Evolutionary conservation across 495 filamentous ascomycete genomes (phyloP).

Genomic region (Pseudoneurospora amorphoporcata): DNA sequence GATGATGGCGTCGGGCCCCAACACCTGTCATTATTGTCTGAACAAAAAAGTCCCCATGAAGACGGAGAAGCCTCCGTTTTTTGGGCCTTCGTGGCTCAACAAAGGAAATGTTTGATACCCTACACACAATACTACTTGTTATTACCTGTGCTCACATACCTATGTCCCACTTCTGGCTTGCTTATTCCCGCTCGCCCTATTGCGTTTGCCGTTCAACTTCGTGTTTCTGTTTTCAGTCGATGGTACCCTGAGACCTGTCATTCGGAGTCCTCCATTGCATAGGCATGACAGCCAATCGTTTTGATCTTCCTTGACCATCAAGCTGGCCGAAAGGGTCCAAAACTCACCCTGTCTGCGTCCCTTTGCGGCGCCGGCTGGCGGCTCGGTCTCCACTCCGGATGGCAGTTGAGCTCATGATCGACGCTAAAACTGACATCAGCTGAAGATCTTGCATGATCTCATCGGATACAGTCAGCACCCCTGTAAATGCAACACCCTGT

Average conservation of each 20-base stretch:
- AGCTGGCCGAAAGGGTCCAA: not conserved
- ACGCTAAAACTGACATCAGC: not conserved
- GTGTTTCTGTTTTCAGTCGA: not conserved
- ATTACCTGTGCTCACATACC: not conserved
- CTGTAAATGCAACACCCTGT: no score
- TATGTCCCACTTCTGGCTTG: not conserved
- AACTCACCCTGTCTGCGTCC: not conserved
- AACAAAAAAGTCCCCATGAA: not conserved
- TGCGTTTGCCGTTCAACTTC: not conserved
- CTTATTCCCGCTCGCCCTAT: not conserved
- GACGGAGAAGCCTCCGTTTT: not conserved
- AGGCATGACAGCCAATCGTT: not conserved
- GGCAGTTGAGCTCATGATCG: not conserved
- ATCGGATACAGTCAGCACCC: not conserved
- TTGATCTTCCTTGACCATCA: not conserved
- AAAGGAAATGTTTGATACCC: not conserved
- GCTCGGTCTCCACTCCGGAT: not conserved
- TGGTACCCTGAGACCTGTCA: no score
- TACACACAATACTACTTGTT: not conserved
- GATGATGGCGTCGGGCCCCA: not conserved
- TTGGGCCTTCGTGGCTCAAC: not conserved
- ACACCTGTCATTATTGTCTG: not conserved
- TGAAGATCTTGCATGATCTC: not conserved
- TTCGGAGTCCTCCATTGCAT: not conserved
- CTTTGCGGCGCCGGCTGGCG: not conserved